Conservation (phyloP, 495 filamentous ascomycete genomes). For the Terfezia claveryi region DNA sequence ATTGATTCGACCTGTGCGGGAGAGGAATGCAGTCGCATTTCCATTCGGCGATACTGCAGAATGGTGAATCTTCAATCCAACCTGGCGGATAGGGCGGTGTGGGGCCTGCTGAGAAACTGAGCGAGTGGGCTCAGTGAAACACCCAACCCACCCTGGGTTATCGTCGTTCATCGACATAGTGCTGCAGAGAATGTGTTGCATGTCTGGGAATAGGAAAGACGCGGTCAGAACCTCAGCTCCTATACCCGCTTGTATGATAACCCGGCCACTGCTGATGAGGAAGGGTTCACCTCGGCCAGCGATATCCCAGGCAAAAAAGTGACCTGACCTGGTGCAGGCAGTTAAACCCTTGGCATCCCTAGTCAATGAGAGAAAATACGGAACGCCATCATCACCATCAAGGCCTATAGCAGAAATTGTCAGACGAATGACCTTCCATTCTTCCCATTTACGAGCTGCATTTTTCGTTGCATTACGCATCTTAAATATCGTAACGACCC, state of each 20-base stretch:
- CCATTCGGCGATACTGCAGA: slow-evolving; percentile 12
- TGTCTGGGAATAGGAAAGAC: slow-evolving; percentile 12
- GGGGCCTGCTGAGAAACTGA: not conserved
- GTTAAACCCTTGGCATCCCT: slow-evolving; percentile 13
- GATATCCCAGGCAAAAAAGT: slow-evolving; percentile 20
- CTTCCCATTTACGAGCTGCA: slow-evolving; percentile 11
- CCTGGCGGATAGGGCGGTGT: slow-evolving; percentile 10
- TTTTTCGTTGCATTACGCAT: slow-evolving; percentile 6
- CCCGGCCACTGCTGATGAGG: slow-evolving; percentile 9
- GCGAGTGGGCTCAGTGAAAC: slow-evolving; percentile 14
- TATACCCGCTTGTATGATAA: slow-evolving; percentile 13
- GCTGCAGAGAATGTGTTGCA: slow-evolving; percentile 14
- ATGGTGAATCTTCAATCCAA: slow-evolving; percentile 10
- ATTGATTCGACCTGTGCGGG: slow-evolving; percentile 14
- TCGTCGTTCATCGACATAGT: slow-evolving; percentile 12
- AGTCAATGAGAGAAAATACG: slow-evolving; percentile 11
- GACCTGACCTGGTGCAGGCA: slow-evolving; percentile 13
- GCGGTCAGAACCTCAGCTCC: slow-evolving; percentile 13
- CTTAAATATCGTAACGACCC: slow-evolving; percentile 15
- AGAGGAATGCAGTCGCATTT: slow-evolving; percentile 15
- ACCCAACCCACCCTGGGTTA: slow-evolving; percentile 15
- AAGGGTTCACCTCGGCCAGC: slow-evolving; percentile 8
- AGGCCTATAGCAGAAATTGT: slow-evolving; percentile 4
- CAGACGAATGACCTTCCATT: slow-evolving; percentile 13
- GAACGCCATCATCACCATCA: slow-evolving; percentile 9